These are phyloP conservation scores for Ormosia emarginata DNA, from an alignment of 306 rosid genomes.

Conservation along the genomic window DNA sequence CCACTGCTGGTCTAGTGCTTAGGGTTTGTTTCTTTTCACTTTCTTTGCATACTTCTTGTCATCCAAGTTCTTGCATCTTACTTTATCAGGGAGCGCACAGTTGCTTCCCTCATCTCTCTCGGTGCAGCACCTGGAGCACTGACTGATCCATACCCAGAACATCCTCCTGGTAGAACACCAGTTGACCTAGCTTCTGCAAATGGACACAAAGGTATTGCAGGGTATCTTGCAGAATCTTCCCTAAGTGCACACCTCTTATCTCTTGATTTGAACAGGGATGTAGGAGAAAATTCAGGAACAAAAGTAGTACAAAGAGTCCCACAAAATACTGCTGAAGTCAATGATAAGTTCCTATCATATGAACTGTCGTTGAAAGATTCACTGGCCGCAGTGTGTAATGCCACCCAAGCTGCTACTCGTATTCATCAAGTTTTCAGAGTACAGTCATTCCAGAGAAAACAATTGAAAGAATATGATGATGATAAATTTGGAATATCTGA, in stretches of 20 bases:
- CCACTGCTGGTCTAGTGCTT: not conserved
- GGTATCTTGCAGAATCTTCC: constrained; percentile 74
- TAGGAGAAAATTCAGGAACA: constrained; percentile 36
- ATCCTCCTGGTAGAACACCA: constrained; percentile 72
- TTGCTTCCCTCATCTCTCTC: constrained; percentile 66
- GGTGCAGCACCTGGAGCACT: constrained; percentile 77
- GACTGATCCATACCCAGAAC: constrained; percentile 68
- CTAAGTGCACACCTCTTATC: constrained; percentile 55
- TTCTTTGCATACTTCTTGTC: not conserved
- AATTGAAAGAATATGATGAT: constrained; percentile 44
- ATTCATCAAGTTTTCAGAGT: constrained; percentile 79
- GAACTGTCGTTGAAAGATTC: constrained; percentile 74
- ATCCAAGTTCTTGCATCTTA: constrained; percentile 23
- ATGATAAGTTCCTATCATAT: constrained; percentile 31
- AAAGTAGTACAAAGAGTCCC: constrained; percentile 45
- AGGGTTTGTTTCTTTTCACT: not conserved
- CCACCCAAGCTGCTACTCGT: constrained; percentile 82
- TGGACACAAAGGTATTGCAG: constrained; percentile 93
- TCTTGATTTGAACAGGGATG: constrained; percentile 53
- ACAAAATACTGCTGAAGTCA: constrained; percentile 24
- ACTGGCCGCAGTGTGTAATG: constrained; percentile 80
- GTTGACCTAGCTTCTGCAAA: constrained; percentile 77
- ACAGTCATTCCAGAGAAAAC: constrained; percentile 83
- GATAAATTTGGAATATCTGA: constrained; percentile 51
- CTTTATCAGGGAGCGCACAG: constrained; percentile 69